Conservation (phyloP, 1,284 basidiomycete genomes). For the Pascua guehoae region DNA sequence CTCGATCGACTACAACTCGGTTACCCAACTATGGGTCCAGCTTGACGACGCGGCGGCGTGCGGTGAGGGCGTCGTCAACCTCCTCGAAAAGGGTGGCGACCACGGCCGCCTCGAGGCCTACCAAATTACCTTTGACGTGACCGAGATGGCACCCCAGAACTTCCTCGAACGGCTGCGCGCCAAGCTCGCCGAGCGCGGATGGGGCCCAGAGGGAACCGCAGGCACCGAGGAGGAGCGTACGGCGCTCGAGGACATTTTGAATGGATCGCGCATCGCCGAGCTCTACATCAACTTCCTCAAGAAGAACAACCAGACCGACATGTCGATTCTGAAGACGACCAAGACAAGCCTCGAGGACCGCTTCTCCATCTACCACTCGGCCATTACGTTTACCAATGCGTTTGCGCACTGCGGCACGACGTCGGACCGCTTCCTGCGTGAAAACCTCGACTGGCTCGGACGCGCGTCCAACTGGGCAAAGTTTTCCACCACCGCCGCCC, state of each 20-base stretch:
- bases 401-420: constrained; percentile 95
- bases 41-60: constrained; percentile 67
- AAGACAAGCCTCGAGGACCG: constrained; percentile 88
- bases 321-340: constrained; percentile 83
- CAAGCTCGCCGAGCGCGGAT: constrained; percentile 33
- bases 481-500: constrained; percentile 88
- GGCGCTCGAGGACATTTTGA: constrained; percentile 58
- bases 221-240: constrained; percentile 57
- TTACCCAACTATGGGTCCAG: constrained; percentile 84
- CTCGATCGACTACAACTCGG: constrained; percentile 65
- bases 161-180: constrained; percentile 68
- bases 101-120: constrained; percentile 70
- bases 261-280: constrained; percentile 83
- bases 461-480: constrained; percentile 95
- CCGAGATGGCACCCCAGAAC: constrained; percentile 86
- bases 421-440: constrained; percentile 83
- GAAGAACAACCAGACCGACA: constrained; percentile 86
- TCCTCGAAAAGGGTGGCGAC: constrained; percentile 42
- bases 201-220: constrained; percentile 52
- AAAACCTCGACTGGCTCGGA: constrained; percentile 92
- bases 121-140: constrained; percentile 89
- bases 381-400: constrained; percentile 89
- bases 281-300: constrained; percentile 90
- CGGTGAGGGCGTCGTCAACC: constrained; percentile 35
- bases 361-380: constrained; percentile 92